phyloP scores from a whole-genome alignment of 208 protist genomes.

The Trypanosoma boissoni region DNA sequence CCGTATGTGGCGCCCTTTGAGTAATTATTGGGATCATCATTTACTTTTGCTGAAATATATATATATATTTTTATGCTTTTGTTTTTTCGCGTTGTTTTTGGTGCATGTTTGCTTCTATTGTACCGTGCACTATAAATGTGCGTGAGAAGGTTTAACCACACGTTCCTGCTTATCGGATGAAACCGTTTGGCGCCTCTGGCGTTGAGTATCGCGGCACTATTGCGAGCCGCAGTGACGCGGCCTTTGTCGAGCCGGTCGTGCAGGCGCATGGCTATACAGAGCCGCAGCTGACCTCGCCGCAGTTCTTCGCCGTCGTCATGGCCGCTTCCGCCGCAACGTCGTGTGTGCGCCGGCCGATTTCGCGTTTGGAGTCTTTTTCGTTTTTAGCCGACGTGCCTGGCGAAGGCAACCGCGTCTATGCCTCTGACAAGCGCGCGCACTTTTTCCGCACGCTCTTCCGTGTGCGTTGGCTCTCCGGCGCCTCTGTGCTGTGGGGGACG shows the following conservation, averaged over 20 bases:
- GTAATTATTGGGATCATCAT: too few relatives aligned
- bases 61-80: background rate
- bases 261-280: slow-evolving; percentile 70
- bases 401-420: slow-evolving; percentile 62
- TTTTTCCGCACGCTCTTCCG: slow-evolving; percentile 69
- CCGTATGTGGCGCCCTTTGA: too few relatives aligned
- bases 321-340: slow-evolving; percentile 34
- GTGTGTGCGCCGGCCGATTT: slow-evolving; percentile 41
- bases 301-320: slow-evolving; percentile 51
- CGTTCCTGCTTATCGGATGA: slow-evolving; percentile 13
- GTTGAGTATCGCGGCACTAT: slow-evolving; percentile 20
- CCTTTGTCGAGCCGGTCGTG: slow-evolving; percentile 50
- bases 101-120: background rate
- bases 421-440: slow-evolving; percentile 75
- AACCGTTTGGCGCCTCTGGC: slow-evolving; percentile 13
- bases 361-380: slow-evolving; percentile 64
- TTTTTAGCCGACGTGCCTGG: slow-evolving; percentile 79
- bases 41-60: background rate
- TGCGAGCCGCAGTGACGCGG: slow-evolving; percentile 29
- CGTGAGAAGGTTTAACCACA: background rate
- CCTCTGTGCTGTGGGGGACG: slow-evolving; percentile 28
- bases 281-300: slow-evolving; percentile 38
- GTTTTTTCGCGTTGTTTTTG: background rate
- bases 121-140: too few relatives aligned
- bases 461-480: slow-evolving; percentile 65